A percentile compares a stretch with the other conserved stretches of the same genome.
Conservation (phyloP, 495 filamentous ascomycete species). For the Aspergillus nidulans region DNA sequence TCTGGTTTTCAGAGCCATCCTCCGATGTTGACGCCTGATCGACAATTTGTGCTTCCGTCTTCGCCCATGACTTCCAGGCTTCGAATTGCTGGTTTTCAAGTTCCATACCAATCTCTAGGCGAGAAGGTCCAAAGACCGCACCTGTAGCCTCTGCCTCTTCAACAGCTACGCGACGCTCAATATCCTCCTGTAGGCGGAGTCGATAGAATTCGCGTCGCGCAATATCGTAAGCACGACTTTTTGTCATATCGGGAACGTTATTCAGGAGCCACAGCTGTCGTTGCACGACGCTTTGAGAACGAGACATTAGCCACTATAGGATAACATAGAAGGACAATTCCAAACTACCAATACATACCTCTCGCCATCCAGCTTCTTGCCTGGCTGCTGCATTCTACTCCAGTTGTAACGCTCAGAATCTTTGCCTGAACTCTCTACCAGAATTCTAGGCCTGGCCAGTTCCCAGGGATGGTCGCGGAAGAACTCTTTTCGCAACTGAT, state of each 20-base stretch:
- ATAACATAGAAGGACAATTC: neutral
- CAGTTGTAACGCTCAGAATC: constrained; percentile 75
- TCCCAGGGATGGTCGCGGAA: constrained; percentile 97
- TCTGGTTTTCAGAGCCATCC: constrained; percentile 12
- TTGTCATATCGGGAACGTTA: constrained; percentile 54
- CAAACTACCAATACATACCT: constrained; percentile 48
- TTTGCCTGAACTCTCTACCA: constrained; percentile 81
- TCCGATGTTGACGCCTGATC: constrained; percentile 30
- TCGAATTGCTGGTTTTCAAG: constrained; percentile 76
- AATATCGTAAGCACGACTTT: constrained; percentile 73
- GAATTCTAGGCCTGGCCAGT: constrained; percentile 77
- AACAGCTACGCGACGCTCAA: constrained; percentile 74
- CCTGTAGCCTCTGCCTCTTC: constrained; percentile 86
- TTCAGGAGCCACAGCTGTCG: constrained; percentile 82
- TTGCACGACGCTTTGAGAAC: constrained; percentile 72
- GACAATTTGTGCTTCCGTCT: constrained; percentile 39
- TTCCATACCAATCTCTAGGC: constrained; percentile 71
- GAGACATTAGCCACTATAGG: constrained; percentile 15
- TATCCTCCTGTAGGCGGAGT: constrained; percentile 73
- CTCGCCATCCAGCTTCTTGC: constrained; percentile 78
- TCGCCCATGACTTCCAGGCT: constrained; percentile 78
- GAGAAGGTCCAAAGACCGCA: constrained; percentile 75
- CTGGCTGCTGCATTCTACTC: constrained; percentile 74
- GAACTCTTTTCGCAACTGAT: constrained; percentile 73
- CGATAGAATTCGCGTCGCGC: constrained; percentile 89